Percentiles rank a stretch among this genome's conserved stretches.
Conservation (phyloP, 208 protist species). For the Acanthamoeba castellanii region DNA sequence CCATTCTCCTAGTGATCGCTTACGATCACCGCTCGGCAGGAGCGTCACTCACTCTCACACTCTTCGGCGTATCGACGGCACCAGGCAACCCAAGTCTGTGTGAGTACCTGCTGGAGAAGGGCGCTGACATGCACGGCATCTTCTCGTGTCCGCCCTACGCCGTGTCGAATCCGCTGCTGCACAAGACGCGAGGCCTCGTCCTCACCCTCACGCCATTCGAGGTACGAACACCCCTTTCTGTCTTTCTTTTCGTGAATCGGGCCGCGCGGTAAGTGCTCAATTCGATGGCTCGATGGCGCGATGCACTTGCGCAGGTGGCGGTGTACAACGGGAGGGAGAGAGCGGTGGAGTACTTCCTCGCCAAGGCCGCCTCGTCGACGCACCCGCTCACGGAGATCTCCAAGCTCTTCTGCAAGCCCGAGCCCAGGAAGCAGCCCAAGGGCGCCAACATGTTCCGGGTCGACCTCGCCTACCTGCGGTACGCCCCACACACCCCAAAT, state of each 20-base stretch:
- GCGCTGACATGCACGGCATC: conserved; percentile 27
- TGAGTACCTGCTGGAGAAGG: conserved; percentile 14
- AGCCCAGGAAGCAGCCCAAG: conserved; percentile 34
- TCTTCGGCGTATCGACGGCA: too few species aligned
- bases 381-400: conserved; percentile 44
- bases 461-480: background rate
- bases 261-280: background rate
- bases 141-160: conserved; percentile 27
- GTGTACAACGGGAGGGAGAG: conserved; percentile 15
- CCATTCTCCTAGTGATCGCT: background rate
- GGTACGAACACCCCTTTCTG: background rate
- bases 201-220: conserved; percentile 40
- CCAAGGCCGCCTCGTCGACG: background rate
- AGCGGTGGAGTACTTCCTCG: conserved; percentile 33
- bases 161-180: conserved; percentile 18
- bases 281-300: background rate
- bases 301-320: background rate
- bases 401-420: conserved; percentile 45
- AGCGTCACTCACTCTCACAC: too few species aligned
- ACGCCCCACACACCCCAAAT: background rate
- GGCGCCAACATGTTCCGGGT: conserved; percentile 13
- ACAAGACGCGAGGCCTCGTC: conserved; percentile 29
- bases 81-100: conserved; percentile 5
- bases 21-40: background rate
- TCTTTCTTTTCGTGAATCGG: background rate